These are phyloP conservation scores for Chlorella sp. DNA, from an alignment of 139 green algal species.

Conservation along the genomic window DNA sequence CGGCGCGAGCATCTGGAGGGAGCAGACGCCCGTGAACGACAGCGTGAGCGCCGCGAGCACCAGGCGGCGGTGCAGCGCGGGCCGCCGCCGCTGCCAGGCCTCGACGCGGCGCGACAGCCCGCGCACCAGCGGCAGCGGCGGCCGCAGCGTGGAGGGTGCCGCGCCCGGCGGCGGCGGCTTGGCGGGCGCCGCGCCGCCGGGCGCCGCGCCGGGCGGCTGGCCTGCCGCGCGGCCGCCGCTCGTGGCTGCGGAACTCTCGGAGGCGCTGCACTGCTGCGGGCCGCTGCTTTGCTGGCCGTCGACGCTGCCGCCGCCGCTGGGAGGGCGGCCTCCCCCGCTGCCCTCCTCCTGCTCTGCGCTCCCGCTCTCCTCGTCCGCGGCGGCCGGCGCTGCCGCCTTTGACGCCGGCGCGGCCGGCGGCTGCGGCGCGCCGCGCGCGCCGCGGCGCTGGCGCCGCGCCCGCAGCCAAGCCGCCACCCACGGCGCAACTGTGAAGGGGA, in stretches of 20 bases:
- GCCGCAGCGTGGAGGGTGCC: not conserved
- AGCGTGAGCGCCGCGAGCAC: not conserved
- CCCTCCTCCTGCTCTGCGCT: too few species aligned
- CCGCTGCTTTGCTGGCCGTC: too few species aligned
- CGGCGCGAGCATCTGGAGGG: conserved; percentile 18
- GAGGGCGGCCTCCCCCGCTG: too few species aligned
- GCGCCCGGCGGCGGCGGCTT: not conserved
- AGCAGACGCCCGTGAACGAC: conserved; percentile 12
- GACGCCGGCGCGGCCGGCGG: not conserved
- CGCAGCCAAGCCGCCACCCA: too few species aligned
- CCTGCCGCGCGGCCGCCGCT: not conserved
- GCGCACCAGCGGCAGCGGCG: conserved; percentile 2
- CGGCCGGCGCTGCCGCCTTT: not conserved
- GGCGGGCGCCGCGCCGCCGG: too few species aligned
- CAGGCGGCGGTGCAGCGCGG: conserved; percentile 11
- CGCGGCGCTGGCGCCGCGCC: too few species aligned
- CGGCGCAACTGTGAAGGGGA: too few species aligned
- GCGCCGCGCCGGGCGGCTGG: not conserved
- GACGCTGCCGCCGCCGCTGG: too few species aligned
- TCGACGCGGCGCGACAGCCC: conserved; percentile 4
- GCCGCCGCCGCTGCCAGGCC: conserved; percentile 1
- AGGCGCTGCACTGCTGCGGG: not conserved
- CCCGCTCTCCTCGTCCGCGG: not conserved
- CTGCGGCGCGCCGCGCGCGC: too few species aligned
- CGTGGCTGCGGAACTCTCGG: not conserved